Evolutionary conservation across 139 green algal species (phyloP).

Genomic region (Haematococcus lacustris): DNA sequence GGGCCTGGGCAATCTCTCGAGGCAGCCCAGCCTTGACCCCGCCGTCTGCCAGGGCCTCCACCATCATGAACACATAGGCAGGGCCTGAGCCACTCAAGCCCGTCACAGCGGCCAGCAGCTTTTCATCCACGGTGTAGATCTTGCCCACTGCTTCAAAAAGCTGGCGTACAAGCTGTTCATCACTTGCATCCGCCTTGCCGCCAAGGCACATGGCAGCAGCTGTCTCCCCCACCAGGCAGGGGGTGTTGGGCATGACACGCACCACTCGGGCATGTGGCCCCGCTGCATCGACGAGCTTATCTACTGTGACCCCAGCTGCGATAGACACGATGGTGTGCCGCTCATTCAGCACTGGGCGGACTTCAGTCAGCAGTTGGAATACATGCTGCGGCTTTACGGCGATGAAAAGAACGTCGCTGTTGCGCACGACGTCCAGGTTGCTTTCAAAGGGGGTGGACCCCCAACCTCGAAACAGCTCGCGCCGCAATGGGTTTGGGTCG

Average conservation of each 20-base stretch:
- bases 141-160: slow-evolving; percentile 71
- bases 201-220: slow-evolving; percentile 86
- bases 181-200: slow-evolving; percentile 37
- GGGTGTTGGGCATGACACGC: slow-evolving; percentile 98
- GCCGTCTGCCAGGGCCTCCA: slow-evolving; percentile 94
- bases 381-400: slow-evolving; percentile 92
- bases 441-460: slow-evolving; percentile 35
- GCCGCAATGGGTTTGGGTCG: slow-evolving; percentile 55
- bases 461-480: slow-evolving; percentile 69
- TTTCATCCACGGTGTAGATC: slow-evolving; percentile 74
- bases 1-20: slow-evolving; percentile 65
- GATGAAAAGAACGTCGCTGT: slow-evolving; percentile 81
- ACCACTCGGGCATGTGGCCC: slow-evolving; percentile 56
- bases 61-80: slow-evolving; percentile 91
- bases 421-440: slow-evolving; percentile 63
- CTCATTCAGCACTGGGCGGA: slow-evolving; percentile 8
- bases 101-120: slow-evolving; percentile 87
- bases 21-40: slow-evolving; percentile 85
- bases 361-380: slow-evolving; percentile 24
- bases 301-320: slow-evolving; percentile 82
- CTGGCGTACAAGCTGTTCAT: slow-evolving; percentile 54
- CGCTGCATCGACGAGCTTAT: slow-evolving; percentile 50
- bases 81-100: slow-evolving; percentile 86
- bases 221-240: slow-evolving; percentile 86
- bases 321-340: slow-evolving; percentile 81